Conservation (phyloP, 352 stramenopile species). For the Phytophthora kernoviae region DNA sequence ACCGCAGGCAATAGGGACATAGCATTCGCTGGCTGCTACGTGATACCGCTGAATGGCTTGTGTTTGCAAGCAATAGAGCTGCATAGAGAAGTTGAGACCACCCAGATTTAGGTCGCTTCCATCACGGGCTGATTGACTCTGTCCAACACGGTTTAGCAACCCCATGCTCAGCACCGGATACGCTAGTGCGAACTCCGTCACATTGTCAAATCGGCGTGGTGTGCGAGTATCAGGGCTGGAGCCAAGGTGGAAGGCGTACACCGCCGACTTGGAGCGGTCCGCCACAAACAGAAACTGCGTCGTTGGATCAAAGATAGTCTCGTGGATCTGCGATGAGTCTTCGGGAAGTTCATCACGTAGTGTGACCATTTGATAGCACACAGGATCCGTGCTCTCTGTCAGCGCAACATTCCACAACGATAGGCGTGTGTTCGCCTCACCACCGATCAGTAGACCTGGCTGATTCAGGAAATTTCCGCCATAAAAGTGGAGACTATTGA, state of each 20-base stretch:
- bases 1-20: conserved; percentile 38
- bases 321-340: conserved; percentile 44
- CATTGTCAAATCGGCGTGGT: conserved; percentile 72
- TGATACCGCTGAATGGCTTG: conserved; percentile 88
- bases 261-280: conserved; percentile 56
- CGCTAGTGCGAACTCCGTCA: conserved; percentile 80
- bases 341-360: conserved; percentile 38
- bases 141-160: conserved; percentile 54
- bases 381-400: conserved; percentile 55
- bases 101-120: conserved; percentile 29
- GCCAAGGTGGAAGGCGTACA: conserved; percentile 76
- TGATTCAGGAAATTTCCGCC: conserved; percentile 46
- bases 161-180: conserved; percentile 81
- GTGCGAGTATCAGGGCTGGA: conserved; percentile 36
- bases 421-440: conserved; percentile 60
- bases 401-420: conserved; percentile 54
- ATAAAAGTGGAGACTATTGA: conserved; percentile 81
- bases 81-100: conserved; percentile 68
- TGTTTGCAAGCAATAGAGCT: conserved; percentile 82
- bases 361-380: conserved; percentile 70
- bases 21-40: conserved; percentile 66
- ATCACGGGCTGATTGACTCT: conserved; percentile 42
- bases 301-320: conserved; percentile 72
- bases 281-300: conserved; percentile 84
- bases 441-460: conserved; percentile 65